Evolutionary conservation across 148 eudicot genomes (phyloP).

Genomic region (Vaccinium vitisidaea): DNA sequence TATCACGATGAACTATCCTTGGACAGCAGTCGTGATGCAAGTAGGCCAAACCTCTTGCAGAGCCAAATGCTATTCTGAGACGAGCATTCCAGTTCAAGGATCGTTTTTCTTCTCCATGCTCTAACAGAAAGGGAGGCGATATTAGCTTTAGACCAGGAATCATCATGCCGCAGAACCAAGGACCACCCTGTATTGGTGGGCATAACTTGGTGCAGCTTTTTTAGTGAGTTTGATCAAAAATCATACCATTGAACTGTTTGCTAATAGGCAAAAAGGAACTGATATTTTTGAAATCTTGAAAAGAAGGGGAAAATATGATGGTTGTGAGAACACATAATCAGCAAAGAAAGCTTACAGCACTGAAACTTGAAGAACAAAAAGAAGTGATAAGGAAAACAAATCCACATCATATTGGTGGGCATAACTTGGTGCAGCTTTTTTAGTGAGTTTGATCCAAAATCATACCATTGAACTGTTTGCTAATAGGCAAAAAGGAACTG

Average conservation of each 20-base stretch:
- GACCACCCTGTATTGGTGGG: neutral
- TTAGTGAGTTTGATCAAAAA: neutral
- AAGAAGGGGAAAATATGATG: neutral
- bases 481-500: neutral
- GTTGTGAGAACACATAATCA: neutral
- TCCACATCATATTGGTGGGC: no score
- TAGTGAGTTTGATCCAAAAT: neutral
- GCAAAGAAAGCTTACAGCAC: neutral
- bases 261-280: neutral
- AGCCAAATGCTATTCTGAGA: conserved; percentile 74
- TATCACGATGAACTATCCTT: conserved; percentile 85
- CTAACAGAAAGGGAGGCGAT: conserved; percentile 24
- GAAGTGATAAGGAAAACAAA: neutral
- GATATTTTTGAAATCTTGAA: neutral
- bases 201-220: neutral
- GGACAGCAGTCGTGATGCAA: conserved; percentile 95
- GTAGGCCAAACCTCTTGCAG: conserved; percentile 93
- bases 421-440: neutral
- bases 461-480: neutral
- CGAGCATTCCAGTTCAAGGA: conserved; percentile 69
- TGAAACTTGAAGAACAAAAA: neutral
- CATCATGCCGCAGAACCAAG: neutral
- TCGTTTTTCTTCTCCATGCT: conserved; percentile 38
- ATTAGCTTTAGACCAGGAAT: neutral
- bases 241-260: neutral